These are phyloP conservation scores for Leccinum arenicola DNA, from an alignment of 768 basidiomycete genomes.

Conservation along the genomic window DNA sequence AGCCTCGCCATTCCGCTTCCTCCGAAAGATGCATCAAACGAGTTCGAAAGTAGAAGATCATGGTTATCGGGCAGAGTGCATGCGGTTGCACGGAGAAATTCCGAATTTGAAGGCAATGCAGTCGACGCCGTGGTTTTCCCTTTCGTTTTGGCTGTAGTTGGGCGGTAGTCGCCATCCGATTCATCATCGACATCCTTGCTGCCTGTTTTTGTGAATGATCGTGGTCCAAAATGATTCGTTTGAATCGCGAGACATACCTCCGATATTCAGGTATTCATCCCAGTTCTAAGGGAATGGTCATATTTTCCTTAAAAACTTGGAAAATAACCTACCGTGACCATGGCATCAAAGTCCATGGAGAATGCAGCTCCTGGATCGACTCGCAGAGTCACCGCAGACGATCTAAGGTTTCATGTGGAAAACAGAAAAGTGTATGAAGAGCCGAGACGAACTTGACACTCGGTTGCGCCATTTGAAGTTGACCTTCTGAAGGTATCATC, in stretches of 20 bases:
- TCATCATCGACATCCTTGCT: slow-evolving; percentile 27
- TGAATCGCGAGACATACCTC: slow-evolving; percentile 31
- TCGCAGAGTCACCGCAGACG: slow-evolving; percentile 50
- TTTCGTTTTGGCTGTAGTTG: slow-evolving; percentile 23
- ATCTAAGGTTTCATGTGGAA: slow-evolving; percentile 31
- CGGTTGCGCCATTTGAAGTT: slow-evolving; percentile 71
- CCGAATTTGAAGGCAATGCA: slow-evolving; percentile 31
- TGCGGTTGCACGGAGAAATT: slow-evolving; percentile 47
- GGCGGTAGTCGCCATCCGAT: slow-evolving; percentile 52
- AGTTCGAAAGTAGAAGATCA: slow-evolving; percentile 61
- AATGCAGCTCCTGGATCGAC: slow-evolving; percentile 49
- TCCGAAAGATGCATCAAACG: slow-evolving; percentile 61
- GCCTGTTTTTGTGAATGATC: slow-evolving; percentile 3
- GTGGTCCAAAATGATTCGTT: background rate
- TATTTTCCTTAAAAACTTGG: background rate
- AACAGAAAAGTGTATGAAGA: background rate
- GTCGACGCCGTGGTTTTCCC: slow-evolving; percentile 26
- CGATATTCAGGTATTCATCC: slow-evolving; percentile 57
- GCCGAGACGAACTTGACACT: slow-evolving; percentile 51
- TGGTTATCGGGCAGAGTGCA: slow-evolving; percentile 74
- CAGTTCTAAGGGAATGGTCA: slow-evolving; percentile 43
- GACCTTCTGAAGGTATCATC: slow-evolving; percentile 41
- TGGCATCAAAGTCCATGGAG: slow-evolving; percentile 60
- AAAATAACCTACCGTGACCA: slow-evolving; percentile 50
- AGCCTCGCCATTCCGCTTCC: slow-evolving; percentile 33